Evolutionary conservation across 805 yeast genomes (phyloP).

Genomic region (Cyberlindnera mycetangii): DNA sequence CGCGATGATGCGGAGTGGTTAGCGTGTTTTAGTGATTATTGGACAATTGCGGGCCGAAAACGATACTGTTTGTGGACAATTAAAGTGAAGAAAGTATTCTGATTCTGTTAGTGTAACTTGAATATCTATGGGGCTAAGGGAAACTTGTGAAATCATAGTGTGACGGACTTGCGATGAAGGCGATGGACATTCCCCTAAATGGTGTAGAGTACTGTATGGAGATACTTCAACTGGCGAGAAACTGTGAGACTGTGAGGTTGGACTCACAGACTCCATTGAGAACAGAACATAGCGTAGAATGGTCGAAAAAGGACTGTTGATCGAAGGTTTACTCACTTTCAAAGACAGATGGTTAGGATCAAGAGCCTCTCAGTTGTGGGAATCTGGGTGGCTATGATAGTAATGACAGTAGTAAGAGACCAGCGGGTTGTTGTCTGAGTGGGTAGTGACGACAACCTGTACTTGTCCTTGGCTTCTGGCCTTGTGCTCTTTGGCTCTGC

Average conservation of each 20-base stretch:
- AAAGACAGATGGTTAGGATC: conserved; percentile 1
- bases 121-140: not conserved
- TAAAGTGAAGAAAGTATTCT: not conserved
- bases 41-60: not conserved
- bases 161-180: not conserved
- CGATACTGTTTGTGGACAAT: not conserved
- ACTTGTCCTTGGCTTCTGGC: not conserved
- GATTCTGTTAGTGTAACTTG: not conserved
- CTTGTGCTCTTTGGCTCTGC: not conserved
- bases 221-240: not conserved
- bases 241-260: not conserved
- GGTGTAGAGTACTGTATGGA: not conserved
- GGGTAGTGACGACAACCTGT: conserved; percentile 3
- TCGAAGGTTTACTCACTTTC: conserved; percentile 8
- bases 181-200: not conserved
- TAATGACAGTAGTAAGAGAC: not conserved
- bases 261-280: not conserved
- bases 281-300: not conserved
- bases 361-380: not conserved
- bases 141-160: too few relatives aligned
- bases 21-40: not conserved
- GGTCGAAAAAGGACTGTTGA: not conserved
- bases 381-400: not conserved
- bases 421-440: not conserved
- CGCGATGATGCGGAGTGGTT: not conserved